Percentiles rank a stretch among this genome's conserved stretches.
Evolutionary conservation across 2,329 filamentous ascomycete species (phyloP).

Genomic region (Sporothrix humicola): DNA sequence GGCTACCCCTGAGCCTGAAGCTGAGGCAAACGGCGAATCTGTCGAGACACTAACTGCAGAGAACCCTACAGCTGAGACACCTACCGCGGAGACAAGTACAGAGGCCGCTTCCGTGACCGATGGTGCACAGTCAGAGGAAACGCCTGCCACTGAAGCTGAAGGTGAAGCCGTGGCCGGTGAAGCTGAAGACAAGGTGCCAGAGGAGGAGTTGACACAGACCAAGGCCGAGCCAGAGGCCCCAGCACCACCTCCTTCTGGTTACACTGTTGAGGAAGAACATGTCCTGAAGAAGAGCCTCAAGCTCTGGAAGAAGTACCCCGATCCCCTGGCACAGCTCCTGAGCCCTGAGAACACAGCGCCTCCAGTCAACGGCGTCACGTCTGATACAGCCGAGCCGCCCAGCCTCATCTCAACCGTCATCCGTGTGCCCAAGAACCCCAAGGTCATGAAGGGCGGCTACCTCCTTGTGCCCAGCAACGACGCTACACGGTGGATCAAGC

Average conservation of each 20-base stretch:
- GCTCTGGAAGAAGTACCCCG: conserved; percentile 68
- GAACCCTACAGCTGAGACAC: no score
- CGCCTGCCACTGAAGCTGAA: not conserved
- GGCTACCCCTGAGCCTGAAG: not conserved
- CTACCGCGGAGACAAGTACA: no score
- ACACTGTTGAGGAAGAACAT: conserved; percentile 53
- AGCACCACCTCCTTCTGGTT: conserved; percentile 47
- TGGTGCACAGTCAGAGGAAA: not conserved
- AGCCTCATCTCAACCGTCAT: conserved; percentile 78
- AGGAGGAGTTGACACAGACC: conserved; percentile 39
- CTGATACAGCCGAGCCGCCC: conserved; percentile 57
- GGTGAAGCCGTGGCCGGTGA: not conserved
- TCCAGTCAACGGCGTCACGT: conserved; percentile 65
- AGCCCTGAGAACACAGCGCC: conserved; percentile 69
- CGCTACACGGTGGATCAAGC: conserved; percentile 83
- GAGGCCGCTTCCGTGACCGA: not conserved
- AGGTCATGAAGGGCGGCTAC: conserved; percentile 84
- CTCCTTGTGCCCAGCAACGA: conserved; percentile 83
- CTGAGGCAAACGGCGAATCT: not conserved
- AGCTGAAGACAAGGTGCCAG: conserved; percentile 37
- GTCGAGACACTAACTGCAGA: not conserved
- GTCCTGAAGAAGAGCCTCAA: conserved; percentile 63
- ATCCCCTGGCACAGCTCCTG: conserved; percentile 61
- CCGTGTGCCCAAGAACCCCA: conserved; percentile 78
- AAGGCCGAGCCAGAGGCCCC: conserved; percentile 38